Base-by-base conservation (phyloP, 2,329 filamentous ascomycete species). In the Metarhizium humberi region DNA sequence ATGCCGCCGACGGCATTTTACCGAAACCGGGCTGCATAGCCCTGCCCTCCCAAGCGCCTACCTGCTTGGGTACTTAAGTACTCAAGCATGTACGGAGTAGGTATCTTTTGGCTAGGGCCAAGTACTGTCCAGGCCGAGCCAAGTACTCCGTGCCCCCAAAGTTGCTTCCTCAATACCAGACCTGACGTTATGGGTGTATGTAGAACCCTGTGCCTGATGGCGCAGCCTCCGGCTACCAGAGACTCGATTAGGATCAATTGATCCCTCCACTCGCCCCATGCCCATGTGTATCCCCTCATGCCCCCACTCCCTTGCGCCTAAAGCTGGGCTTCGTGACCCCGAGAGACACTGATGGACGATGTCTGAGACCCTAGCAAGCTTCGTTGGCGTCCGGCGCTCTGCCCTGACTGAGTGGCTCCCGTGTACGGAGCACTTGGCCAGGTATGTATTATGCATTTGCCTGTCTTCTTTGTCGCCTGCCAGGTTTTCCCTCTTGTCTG, bases 241-340 rank as follows among this genome's bases (percentile, higher is more conserved):
- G 25, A 49, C 53, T 46, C 30, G 34, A 50, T 51, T 25, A 25
- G 50, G 54, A 52, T 52, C 54, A 25, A 25, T 25, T 25, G 25
- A 25, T 25, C 3, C 54, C 34, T 55, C 34, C 20, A 55, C 25
- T 13, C 40, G 18, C 14, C 25, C 43, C 51, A 46, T 40, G n/a
- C 47, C 51, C 55, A 46, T n/a, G 30, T 14, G 18, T 51, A 42
- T 46, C 51, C 55, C 46, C 55, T 48, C 14, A 25, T 25, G 30
- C 52, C 55, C 49, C 55, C 55, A 55, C 55, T 54, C 32, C 5
- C 30, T 14, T 55, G 42, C 30, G 50, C 49, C 49, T 54, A 52
- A 32, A 14, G n/a, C 54, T 13, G 36, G 45, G 46, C 34, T 42
- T 18, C 14, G 47, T 36, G 29, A 20, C 29, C 29, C 47, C 47